These are phyloP conservation scores for Pichia sp. DNA, from an alignment of 1,139 yeast genomes.

Conservation along the genomic window DNA sequence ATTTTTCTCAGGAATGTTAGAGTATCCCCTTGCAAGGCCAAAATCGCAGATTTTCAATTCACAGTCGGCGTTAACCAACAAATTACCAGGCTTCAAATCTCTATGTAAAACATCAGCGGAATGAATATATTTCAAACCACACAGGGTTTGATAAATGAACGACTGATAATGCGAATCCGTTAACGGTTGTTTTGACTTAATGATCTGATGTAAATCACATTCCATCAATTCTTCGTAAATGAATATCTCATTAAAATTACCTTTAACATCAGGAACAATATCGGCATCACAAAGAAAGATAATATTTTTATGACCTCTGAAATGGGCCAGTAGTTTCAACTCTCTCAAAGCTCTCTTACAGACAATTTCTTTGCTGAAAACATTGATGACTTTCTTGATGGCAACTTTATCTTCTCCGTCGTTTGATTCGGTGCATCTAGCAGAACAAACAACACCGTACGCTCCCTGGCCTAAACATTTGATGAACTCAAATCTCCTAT, in stretches of 20 bases:
- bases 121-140: constrained; percentile 91
- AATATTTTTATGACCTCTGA: constrained; percentile 82
- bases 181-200: constrained; percentile 85
- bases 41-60: constrained; percentile 94
- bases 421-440: constrained; percentile 61
- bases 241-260: constrained; percentile 82
- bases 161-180: constrained; percentile 95
- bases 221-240: constrained; percentile 95
- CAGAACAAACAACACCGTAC: constrained; percentile 92
- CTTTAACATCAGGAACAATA: constrained; percentile 63
- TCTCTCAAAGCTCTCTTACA: constrained; percentile 89
- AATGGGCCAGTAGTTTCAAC: constrained; percentile 77
- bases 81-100: constrained; percentile 89
- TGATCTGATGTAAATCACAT: constrained; percentile 96
- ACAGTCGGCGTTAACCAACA: constrained; percentile 92
- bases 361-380: constrained; percentile 78
- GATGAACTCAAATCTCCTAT: constrained; percentile 72
- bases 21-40: constrained; percentile 94
- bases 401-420: constrained; percentile 84
- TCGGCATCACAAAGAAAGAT: constrained; percentile 92
- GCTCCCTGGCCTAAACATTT: constrained; percentile 97
- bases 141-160: constrained; percentile 82
- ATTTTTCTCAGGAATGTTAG: constrained; percentile 74
- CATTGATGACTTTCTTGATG: constrained; percentile 87
- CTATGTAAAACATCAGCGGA: constrained; percentile 94